Conservation (phyloP, 306 rosid species). For the Castanospermum australe region DNA sequence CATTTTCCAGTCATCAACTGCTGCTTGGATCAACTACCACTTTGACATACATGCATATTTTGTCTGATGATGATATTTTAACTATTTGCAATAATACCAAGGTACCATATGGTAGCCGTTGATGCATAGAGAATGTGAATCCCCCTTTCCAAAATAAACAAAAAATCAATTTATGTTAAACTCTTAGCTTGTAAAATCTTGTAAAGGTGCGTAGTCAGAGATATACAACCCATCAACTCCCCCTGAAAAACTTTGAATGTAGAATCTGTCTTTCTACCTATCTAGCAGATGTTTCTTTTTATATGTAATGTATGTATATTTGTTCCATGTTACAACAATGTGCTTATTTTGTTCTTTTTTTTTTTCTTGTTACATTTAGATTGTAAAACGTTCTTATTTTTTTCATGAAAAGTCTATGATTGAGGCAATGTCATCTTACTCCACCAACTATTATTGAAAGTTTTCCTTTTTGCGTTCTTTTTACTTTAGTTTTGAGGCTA, state of each 20-base stretch:
- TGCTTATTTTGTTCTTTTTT: not conserved
- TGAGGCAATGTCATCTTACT: too few species aligned
- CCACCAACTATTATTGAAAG: too few species aligned
- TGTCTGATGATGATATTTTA: not conserved
- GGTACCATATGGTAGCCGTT: not conserved
- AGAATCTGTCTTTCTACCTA: not conserved
- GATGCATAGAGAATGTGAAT: not conserved
- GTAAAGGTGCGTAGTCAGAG: too few species aligned
- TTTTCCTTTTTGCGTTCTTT: too few species aligned
- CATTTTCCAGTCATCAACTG: not conserved
- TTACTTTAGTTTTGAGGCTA: constrained; percentile 18
- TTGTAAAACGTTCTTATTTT: not conserved
- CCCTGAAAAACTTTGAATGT: not conserved
- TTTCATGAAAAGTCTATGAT: too few species aligned
- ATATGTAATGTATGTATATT: not conserved
- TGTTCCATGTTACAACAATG: not conserved
- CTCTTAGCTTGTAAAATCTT: too few species aligned
- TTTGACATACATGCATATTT: not conserved
- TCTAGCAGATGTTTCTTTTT: not conserved
- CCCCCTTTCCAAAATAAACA: not conserved
- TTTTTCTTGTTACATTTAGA: not conserved
- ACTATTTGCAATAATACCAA: not conserved
- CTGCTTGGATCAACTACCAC: not conserved
- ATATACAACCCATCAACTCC: not conserved
- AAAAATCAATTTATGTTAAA: not conserved